Conservation (phyloP, 2,329 filamentous ascomycete genomes). For the Fusarium sp. region DNA sequence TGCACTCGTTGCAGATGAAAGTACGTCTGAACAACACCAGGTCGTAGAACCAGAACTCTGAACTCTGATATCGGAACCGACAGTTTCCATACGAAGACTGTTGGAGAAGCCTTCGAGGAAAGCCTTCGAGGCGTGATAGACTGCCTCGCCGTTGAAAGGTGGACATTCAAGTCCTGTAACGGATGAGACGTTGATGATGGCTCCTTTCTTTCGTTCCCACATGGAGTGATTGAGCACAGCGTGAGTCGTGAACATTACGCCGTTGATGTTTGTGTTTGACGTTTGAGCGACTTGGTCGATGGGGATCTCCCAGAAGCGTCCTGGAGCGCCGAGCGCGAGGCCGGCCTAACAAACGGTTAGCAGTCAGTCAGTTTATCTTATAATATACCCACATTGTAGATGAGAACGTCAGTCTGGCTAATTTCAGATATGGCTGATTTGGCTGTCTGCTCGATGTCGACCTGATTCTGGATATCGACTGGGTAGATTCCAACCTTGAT, state of each 20-base stretch:
- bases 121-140: slow-evolving; percentile 26
- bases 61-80: slow-evolving; percentile 24
- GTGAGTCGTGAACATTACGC: slow-evolving; percentile 46
- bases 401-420: slow-evolving; percentile 22
- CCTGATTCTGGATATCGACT: background rate
- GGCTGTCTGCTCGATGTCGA: background rate
- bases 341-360: background rate
- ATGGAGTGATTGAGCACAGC: slow-evolving; percentile 46
- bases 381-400: slow-evolving; percentile 14
- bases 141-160: slow-evolving; percentile 20
- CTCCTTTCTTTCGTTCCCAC: slow-evolving; percentile 16
- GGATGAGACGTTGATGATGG: slow-evolving; percentile 23
- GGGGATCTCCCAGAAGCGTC: slow-evolving; percentile 15
- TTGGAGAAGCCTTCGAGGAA: slow-evolving; percentile 21
- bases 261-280: slow-evolving; percentile 52
- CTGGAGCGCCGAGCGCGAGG: slow-evolving; percentile 21
- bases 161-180: slow-evolving; percentile 19
- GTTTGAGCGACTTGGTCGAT: slow-evolving; percentile 9
- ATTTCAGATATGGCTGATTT: slow-evolving; percentile 1
- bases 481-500: background rate
- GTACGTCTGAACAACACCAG: slow-evolving; percentile 23
- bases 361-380: accelerated
- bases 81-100: slow-evolving; percentile 3
- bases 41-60: slow-evolving; percentile 16
- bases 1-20: slow-evolving; percentile 30